Base-by-base conservation (phyloP, 106 monocot species). In the Platanthera zijinensis region DNA sequence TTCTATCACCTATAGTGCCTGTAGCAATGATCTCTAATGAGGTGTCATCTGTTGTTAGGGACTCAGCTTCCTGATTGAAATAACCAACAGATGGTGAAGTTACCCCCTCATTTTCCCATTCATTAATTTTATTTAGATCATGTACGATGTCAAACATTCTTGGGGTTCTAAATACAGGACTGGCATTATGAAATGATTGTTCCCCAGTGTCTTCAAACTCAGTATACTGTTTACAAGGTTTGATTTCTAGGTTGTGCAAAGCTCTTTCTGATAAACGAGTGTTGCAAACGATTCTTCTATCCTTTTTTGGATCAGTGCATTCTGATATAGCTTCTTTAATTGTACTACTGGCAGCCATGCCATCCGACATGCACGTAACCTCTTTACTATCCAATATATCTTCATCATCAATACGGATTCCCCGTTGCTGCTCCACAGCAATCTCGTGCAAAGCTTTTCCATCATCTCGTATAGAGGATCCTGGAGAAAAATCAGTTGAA, bases 21-120 rank as follows among this genome's bases (percentile, higher is more conserved):
- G 10, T 9, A 52, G 28, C n/a, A 57, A 53, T 19, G 3, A 45
- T 10, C 4, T 10, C 25, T 32, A 64, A 22, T 25, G 61, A 45
- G 62, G 47, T 45, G 15, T 7, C 25, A 14, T 45, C 74, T 50
- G 49, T 25, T 25, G 25, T 12, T 13, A 22, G 28, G 52, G 7
- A 25, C 52, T 53, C 73, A 50, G 7, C 61, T 25, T 80, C 46
- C 6, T 83, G 57, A 47, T 74, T 59, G 5, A 22, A 25, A 72
- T 75, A 59, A 21, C 54, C 52, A 7, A 57, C 72, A 48, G 57
- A 68, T 75, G 72, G 50, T 50, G 70, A 46, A 52, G 8, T 32
- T 59, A 67, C 68, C 48, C 76, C 83, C 61, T 80, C 75, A 54
- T 52, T 52, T 75, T 45, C 77, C 32, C 46, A 15, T 15, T 52